Conservation (phyloP, 1,284 basidiomycete genomes). For the Cutaneotrichosporon sp. region DNA sequence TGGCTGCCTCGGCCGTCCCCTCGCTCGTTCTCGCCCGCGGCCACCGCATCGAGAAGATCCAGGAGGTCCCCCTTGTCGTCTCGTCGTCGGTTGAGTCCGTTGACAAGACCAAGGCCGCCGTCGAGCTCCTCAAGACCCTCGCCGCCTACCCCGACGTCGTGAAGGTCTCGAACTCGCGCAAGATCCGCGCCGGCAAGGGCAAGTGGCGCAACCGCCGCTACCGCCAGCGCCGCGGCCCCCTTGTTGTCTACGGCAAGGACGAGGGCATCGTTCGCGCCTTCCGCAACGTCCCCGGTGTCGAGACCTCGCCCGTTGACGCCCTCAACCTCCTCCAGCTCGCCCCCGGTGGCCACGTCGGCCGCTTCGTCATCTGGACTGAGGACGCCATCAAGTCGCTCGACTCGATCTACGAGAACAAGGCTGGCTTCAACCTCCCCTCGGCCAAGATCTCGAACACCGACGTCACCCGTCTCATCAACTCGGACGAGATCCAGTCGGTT, state of each 20-base stretch:
- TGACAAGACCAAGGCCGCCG: conserved; percentile 97
- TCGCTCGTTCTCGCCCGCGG: conserved; percentile 98
- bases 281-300: conserved; percentile 98
- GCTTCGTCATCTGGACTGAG: conserved; percentile 99
- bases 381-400: conserved; percentile 90
- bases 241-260: conserved; percentile 97
- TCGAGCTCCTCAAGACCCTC: conserved; percentile 87
- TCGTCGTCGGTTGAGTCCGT: conserved; percentile 76
- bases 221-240: conserved; percentile 95
- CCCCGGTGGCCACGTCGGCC: conserved; percentile 97
- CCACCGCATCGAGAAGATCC: conserved; percentile 96
- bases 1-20: conserved; percentile 96
- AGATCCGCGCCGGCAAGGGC: conserved; percentile 95
- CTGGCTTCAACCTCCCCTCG: conserved; percentile 86
- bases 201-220: conserved; percentile 97
- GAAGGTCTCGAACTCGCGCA: conserved; percentile 97
- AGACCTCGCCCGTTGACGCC: conserved; percentile 90
- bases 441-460: conserved; percentile 98
- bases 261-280: conserved; percentile 97
- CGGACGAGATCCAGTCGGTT: conserved; percentile 92
- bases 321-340: conserved; percentile 99
- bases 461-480: conserved; percentile 98
- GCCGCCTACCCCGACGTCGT: conserved; percentile 91
- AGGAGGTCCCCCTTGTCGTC: conserved; percentile 96
- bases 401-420: conserved; percentile 94